A percentile compares a stretch with the other conserved stretches of the same genome.
phyloP scores from a whole-genome alignment of 1,284 basidiomycete species.

The Ustilago esculenta region DNA sequence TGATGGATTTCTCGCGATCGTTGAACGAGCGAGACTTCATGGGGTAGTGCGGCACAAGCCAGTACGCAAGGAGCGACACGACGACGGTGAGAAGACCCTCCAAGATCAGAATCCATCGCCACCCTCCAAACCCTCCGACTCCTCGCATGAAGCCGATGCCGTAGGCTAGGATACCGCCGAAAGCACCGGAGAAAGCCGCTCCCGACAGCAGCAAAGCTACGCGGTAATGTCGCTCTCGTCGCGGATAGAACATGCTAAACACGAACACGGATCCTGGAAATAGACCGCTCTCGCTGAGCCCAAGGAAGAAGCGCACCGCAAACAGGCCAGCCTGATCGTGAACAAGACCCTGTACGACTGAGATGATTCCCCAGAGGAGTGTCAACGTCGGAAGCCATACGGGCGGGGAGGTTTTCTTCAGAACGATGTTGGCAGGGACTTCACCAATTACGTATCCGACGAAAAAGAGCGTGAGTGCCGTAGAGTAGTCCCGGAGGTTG shows the following conservation, averaged over 20 bases:
- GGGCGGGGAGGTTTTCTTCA: constrained; percentile 74
- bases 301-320: constrained; percentile 72
- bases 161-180: constrained; percentile 70
- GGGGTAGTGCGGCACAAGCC: constrained; percentile 73
- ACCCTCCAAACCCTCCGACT: constrained; percentile 69
- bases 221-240: constrained; percentile 73
- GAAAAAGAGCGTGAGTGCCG: constrained; percentile 49
- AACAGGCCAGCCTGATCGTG: constrained; percentile 73
- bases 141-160: constrained; percentile 74
- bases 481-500: constrained; percentile 46
- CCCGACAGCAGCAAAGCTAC: constrained; percentile 71
- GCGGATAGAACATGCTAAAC: constrained; percentile 75
- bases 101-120: constrained; percentile 73
- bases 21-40: constrained; percentile 72
- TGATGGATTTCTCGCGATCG: constrained; percentile 70
- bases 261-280: constrained; percentile 75
- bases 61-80: constrained; percentile 71
- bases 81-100: constrained; percentile 73
- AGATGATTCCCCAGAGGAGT: constrained; percentile 74
- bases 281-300: constrained; percentile 53
- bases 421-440: constrained; percentile 50
- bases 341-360: constrained; percentile 73
- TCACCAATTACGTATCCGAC: constrained; percentile 55
- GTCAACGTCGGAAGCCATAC: constrained; percentile 74
- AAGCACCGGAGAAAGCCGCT: constrained; percentile 53